Evolutionary conservation across 441 rosid genomes (phyloP), one percentile per base, ranked within the genome.

Genomic region (Brassica hybrid): DNA sequence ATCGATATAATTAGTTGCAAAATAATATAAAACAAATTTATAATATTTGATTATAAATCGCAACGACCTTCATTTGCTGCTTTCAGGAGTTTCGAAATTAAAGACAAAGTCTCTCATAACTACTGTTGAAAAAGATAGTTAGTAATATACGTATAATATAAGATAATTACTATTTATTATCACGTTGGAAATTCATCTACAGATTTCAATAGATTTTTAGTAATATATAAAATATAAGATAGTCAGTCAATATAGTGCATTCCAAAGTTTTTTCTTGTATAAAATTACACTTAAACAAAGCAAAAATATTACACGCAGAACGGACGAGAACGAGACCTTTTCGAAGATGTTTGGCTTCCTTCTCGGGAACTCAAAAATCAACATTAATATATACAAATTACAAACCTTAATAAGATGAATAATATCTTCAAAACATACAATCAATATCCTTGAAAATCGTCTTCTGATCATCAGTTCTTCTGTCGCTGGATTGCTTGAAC

Each of bases 401-500:
- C 34, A 48, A 76, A 2, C 45, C 67, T 8, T 32, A 32, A 41
- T 41, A 41, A 32, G 67, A 63, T 16, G 48, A 34, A 36, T 36
- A 38, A 36, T 36, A 38, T 60, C 58, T 54, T 67, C 61, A 72
- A 66, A 78, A 67, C 81, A 78, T 67, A 78, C 81, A 77, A 77
- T 77, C 81, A 66, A 77, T 77, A 77, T 77, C 81, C 73, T 77
- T 77, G 18, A 77, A 77, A 10, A 78, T 25, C 18, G 74, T 21
- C 36, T 27, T 57, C 75, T 84, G 84, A 34, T 74, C 62, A 32
- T 73, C 58, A 52, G 81, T 58, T 69, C 75, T 64, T 65, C 7
- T 43, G 7, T 85, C 78, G 65, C 86, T 77, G 50, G 88, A 84
- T 86, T 88, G 97, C 88, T 91, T 94, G 84, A 91, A 90, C 60